Base-by-base conservation (phyloP, 208 protist genomes). In the Sergeia podlipaevii region DNA sequence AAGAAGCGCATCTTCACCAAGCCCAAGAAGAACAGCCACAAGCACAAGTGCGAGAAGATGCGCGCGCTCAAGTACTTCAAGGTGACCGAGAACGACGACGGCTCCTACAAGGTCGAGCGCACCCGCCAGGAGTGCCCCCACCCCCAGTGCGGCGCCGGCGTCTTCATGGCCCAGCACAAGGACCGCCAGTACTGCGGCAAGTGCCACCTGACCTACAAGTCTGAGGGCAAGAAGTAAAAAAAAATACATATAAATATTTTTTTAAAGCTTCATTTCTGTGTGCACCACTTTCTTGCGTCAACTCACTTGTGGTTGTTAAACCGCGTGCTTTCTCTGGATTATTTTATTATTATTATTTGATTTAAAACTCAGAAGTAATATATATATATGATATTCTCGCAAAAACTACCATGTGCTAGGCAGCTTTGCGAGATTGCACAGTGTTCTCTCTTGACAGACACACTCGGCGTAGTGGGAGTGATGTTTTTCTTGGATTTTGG, bases 1-100 rank as follows among this genome's bases (percentile, higher is more conserved):
- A 97, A 98, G 78, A 99, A 99, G 96, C 99, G 99, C 85, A 98
- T 99, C 89, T 96, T 93, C 78, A 99, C 98, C 75, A 99, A 97
- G 71, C 97, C 98, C 54, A 99, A 99, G 97, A 99, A 99, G 88
- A 91, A 91, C 52, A 97, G 85, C 59, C 95, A 99, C 89, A 96
- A 95, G 64, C 80, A 97, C 77, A 99, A 99, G 93, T 98, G 99
- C 60, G 97, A 99, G 63, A 98, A 98, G 87, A 96, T 99, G 58
- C 96, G 97, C 52, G 93, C 98, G 23, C 95, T 99, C 56, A 99
- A 99, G 89, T 99, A 98, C 96, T 99, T 99, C 93, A 98, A 97
- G 84, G 93, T 99, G 42, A 96, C 81, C n/a, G 92, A 97, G 72
- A 88, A 93, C 70, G 91, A 98, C 57, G 95, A 98, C 73, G 93